A percentile compares a stretch with the other conserved stretches of the same genome.
Conservation (phyloP, 2,329 filamentous ascomycete species). For the Mollisia scopiformis region DNA sequence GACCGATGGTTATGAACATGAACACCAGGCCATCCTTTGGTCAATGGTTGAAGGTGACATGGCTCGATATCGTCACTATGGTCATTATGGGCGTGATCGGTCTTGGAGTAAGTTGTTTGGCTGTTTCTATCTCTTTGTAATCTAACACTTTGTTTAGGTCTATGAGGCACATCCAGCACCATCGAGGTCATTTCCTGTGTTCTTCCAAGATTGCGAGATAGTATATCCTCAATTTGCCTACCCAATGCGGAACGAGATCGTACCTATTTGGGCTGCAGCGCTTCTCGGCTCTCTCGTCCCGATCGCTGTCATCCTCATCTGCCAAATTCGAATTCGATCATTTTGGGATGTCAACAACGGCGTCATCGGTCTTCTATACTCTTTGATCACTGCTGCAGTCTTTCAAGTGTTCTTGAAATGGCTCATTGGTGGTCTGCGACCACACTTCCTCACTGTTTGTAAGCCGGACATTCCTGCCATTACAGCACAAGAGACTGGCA, state of each 20-base stretch:
- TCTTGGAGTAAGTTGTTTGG: constrained; percentile 57
- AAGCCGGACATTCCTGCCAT: constrained; percentile 55
- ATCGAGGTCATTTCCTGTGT: constrained; percentile 70
- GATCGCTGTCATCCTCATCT: constrained; percentile 64
- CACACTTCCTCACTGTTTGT: constrained; percentile 73
- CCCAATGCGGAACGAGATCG: constrained; percentile 68
- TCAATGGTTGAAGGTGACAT: constrained; percentile 70
- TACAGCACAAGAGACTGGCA: constrained; percentile 42
- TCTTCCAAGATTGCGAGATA: constrained; percentile 67
- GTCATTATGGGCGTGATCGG: constrained; percentile 65
- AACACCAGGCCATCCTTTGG: constrained; percentile 61
- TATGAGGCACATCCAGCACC: constrained; percentile 68
- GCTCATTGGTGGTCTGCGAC: constrained; percentile 74
- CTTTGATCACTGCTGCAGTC: constrained; percentile 70
- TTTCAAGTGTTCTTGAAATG: constrained; percentile 77
- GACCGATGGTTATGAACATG: constrained; percentile 42
- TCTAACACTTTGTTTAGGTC: constrained; percentile 44
- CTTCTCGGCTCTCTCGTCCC: constrained; percentile 67
- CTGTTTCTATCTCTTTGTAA: constrained; percentile 1
- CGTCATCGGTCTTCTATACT: constrained; percentile 69
- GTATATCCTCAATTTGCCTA: constrained; percentile 74
- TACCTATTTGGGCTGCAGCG: constrained; percentile 73
- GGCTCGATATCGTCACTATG: constrained; percentile 72
- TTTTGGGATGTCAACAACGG: constrained; percentile 76
- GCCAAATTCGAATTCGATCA: constrained; percentile 69